Evolutionary conservation across 1,284 basidiomycete species (phyloP).

Genomic region (Sanghuangporus sanghuang): DNA sequence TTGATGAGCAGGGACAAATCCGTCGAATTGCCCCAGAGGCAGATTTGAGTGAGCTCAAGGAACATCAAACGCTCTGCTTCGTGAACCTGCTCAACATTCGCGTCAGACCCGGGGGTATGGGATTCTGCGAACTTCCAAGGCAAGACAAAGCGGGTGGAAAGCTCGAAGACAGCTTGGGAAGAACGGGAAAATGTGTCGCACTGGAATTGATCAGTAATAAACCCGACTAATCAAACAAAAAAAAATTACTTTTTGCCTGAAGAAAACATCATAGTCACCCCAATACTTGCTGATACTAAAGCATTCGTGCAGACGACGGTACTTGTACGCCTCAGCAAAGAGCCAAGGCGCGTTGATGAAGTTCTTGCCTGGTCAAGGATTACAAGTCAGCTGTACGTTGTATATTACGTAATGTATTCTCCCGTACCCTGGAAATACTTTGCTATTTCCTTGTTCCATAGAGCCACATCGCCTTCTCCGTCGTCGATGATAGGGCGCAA

Average conservation of each 20-base stretch:
- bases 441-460: slow-evolving; percentile 97
- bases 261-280: slow-evolving; percentile 88
- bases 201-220: slow-evolving; percentile 32
- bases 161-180: slow-evolving; percentile 88
- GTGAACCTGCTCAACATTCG: slow-evolving; percentile 47
- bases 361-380: slow-evolving; percentile 62
- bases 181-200: slow-evolving; percentile 97
- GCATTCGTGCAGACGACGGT: slow-evolving; percentile 92
- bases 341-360: slow-evolving; percentile 97
- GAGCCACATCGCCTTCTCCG: slow-evolving; percentile 87
- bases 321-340: slow-evolving; percentile 98
- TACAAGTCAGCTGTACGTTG: neutral
- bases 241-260: slow-evolving; percentile 74
- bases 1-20: slow-evolving; percentile 95
- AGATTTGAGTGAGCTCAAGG: slow-evolving; percentile 94
- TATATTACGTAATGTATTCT: neutral
- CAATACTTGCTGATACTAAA: slow-evolving; percentile 93
- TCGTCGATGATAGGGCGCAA: slow-evolving; percentile 88
- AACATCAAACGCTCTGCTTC: slow-evolving; percentile 90
- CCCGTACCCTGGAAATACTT: slow-evolving; percentile 82
- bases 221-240: neutral
- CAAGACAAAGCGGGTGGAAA: slow-evolving; percentile 89
- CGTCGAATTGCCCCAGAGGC: slow-evolving; percentile 95
- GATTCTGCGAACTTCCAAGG: slow-evolving; percentile 63
- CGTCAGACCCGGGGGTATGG: slow-evolving; percentile 23